A percentile compares a stretch with the other conserved stretches of the same genome.
Conservation (phyloP, 2,329 filamentous ascomycete species). For the Penicillium sp. region DNA sequence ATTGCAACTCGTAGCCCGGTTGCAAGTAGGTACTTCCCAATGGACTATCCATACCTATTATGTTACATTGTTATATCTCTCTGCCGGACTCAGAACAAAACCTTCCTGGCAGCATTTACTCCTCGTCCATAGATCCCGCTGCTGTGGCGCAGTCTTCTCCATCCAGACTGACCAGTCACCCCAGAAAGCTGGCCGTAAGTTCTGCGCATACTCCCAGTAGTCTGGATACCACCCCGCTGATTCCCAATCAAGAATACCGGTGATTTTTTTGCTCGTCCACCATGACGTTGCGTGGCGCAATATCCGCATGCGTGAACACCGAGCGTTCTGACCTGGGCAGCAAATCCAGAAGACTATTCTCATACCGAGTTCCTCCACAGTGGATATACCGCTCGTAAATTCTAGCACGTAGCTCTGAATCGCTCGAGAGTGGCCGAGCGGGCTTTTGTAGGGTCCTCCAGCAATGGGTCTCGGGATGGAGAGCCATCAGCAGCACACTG, state of each 20-base stretch:
- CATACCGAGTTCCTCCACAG: constrained; percentile 20
- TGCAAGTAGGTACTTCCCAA: no score
- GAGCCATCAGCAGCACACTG: no score
- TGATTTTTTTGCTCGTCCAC: constrained; percentile 22
- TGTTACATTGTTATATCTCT: neutral
- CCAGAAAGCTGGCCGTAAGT: constrained; percentile 25
- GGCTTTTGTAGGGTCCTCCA: no score
- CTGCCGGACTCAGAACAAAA: constrained; percentile 41
- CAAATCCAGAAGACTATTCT: constrained; percentile 23
- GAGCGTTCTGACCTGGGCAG: constrained; percentile 22
- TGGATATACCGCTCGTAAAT: constrained; percentile 28
- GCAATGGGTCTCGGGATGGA: no score
- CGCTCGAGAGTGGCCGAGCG: no score
- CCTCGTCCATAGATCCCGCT: constrained; percentile 30
- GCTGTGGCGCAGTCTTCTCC: constrained; percentile 24
- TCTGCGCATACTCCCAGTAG: no score
- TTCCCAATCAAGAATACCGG: constrained; percentile 44
- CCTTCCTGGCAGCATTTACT: constrained; percentile 24
- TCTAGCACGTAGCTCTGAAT: constrained; percentile 19
- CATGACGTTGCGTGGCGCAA: no score
- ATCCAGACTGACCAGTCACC: constrained; percentile 30
- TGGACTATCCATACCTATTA: no score
- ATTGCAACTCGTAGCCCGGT: no score
- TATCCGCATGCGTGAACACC: no score
- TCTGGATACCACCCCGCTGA: constrained; percentile 42